Base-by-base conservation (phyloP, 164 flowering plant species). In the Vitis vinifera region DNA sequence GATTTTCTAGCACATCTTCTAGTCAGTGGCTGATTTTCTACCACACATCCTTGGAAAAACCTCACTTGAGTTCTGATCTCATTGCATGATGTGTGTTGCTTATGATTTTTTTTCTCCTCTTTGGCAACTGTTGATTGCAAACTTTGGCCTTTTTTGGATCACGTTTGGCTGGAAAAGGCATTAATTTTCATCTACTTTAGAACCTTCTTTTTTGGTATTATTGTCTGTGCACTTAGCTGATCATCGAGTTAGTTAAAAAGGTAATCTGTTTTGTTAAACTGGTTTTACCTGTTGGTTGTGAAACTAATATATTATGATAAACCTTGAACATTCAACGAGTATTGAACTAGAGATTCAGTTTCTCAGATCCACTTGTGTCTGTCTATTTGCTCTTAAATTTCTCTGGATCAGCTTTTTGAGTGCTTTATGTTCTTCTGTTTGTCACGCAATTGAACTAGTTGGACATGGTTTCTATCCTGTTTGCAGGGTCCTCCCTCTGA, bases 401-500 rank as follows among this genome's bases (percentile, higher is more conserved):
- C 47, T 62, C 70, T 71, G 55, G 30, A 67, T 44, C 51, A 9
- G 78, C 47, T n/a, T 63, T 37, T 63, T 64, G 59, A 47, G 7
- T 49, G 57, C 29, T 10, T 17, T 48, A 17, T 16, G 15, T 57
- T 29, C 51, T 51, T 0, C 3, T 8, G 2, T 10, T 6, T 66
- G 1, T 56, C 9, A n/a, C 29, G 23, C 17, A 10, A 14, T 17
- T 11, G 4, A 37, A 12, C 8, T 56, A 55, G 59, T 60, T 60
- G 13, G 11, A 8, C 16, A 51, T 31, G 16, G 11, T 12, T 50
- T 73, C 31, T 77, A 58, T 48, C 66, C 64, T 61, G 3, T 8
- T 58, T 77, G 53, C 82, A 96, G 99, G 85, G 82, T 93, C 55
- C 80, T 87, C 63, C 89, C 90, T 61, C 67, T 96, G 65, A 96